Conservation (phyloP, 805 yeast genomes). For the Myxozyma vanderwaltii region DNA sequence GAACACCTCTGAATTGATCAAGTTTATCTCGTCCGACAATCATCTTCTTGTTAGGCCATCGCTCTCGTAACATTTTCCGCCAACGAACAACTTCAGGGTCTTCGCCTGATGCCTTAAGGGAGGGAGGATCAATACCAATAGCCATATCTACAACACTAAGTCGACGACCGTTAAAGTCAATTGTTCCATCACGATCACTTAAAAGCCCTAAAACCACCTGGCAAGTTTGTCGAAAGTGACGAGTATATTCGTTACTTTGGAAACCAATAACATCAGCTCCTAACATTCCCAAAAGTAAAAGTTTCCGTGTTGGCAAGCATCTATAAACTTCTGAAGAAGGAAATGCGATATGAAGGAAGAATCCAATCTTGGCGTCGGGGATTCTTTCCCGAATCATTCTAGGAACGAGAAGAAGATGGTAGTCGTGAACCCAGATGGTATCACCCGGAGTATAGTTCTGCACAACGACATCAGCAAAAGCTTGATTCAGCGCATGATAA, state of each 20-base stretch:
- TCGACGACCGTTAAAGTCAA: slow-evolving; percentile 51
- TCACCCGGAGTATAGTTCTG: slow-evolving; percentile 69
- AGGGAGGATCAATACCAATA: slow-evolving; percentile 48
- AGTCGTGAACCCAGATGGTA: slow-evolving; percentile 90
- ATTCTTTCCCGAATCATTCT: slow-evolving; percentile 71
- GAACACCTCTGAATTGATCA: slow-evolving; percentile 84
- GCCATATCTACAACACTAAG: slow-evolving; percentile 44
- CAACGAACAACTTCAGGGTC: slow-evolving; percentile 48
- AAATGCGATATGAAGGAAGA: slow-evolving; percentile 89
- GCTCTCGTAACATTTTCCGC: slow-evolving; percentile 68
- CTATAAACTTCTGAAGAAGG: slow-evolving; percentile 95
- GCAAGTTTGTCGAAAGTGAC: slow-evolving; percentile 91
- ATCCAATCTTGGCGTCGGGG: slow-evolving; percentile 86
- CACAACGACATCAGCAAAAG: slow-evolving; percentile 75
- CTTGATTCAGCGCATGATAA: slow-evolving; percentile 72
- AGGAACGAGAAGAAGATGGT: slow-evolving; percentile 86
- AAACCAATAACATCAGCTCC: slow-evolving; percentile 88
- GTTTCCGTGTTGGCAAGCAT: slow-evolving; percentile 84
- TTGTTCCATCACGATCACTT: slow-evolving; percentile 82
- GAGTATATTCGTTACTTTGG: slow-evolving; percentile 89
- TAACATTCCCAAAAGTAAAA: slow-evolving; percentile 74
- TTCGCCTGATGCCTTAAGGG: slow-evolving; percentile 54
- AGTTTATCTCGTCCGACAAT: slow-evolving; percentile 87
- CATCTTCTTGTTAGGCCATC: slow-evolving; percentile 73
- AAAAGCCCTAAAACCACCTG: slow-evolving; percentile 82